phyloP scores from a whole-genome alignment of 2,329 filamentous ascomycete genomes.

The Metarhizium brunneum region DNA sequence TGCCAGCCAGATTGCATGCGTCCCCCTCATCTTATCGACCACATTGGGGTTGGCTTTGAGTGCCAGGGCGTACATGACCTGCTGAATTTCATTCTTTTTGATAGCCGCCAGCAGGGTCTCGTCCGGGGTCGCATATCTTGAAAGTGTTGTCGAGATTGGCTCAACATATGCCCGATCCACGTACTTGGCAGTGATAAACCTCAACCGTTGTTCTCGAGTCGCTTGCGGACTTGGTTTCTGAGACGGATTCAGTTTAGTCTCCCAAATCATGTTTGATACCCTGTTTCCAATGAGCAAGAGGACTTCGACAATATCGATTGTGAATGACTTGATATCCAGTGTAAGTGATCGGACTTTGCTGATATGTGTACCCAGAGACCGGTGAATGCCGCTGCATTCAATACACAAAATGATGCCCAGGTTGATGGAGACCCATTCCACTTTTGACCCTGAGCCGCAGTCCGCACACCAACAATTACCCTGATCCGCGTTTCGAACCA shows the following conservation, averaged over 20 bases:
- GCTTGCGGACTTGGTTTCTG: conserved; percentile 69
- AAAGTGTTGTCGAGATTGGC: conserved; percentile 64
- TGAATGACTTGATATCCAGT: conserved; percentile 92
- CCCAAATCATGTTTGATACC: conserved; percentile 95
- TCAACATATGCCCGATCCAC: conserved; percentile 76
- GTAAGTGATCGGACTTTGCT: conserved; percentile 95
- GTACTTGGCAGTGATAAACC: conserved; percentile 93
- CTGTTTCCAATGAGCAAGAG: conserved; percentile 86
- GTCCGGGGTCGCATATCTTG: conserved; percentile 68
- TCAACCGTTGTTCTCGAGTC: conserved; percentile 81
- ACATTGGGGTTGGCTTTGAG: conserved; percentile 81
- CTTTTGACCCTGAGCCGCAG: conserved; percentile 82
- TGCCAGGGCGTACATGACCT: conserved; percentile 83
- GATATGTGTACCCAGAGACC: conserved; percentile 92
- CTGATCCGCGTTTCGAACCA: conserved; percentile 80
- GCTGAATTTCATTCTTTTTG: conserved; percentile 92
- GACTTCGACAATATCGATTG: conserved; percentile 91
- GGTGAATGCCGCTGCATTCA: conserved; percentile 95
- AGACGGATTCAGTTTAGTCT: conserved; percentile 67
- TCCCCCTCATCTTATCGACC: conserved; percentile 75
- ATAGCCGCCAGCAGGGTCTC: conserved; percentile 86
- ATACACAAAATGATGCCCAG: conserved; percentile 93
- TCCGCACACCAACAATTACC: conserved; percentile 93
- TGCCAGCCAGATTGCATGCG: conserved; percentile 83
- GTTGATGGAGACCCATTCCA: conserved; percentile 99